A percentile compares a stretch with the other conserved stretches of the same genome.
These are phyloP conservation scores for Gentiana straminea DNA, from an alignment of 257 asterid genomes.

Conservation along the genomic window DNA sequence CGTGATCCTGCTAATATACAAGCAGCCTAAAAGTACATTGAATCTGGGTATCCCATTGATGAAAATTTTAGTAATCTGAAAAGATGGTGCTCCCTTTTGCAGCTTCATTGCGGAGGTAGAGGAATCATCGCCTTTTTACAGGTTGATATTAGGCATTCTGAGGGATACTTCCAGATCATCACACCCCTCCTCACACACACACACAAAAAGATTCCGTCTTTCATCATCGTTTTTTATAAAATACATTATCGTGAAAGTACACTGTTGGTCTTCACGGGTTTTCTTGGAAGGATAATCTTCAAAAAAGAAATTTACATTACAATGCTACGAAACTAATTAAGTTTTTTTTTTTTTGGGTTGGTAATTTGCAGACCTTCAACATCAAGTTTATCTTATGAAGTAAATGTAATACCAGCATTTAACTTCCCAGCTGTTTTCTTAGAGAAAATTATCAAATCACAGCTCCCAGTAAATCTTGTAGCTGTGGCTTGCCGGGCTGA, in stretches of 20 bases:
- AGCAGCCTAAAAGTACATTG: too few relatives aligned
- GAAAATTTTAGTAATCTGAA: conserved; percentile 55
- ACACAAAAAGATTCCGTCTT: too few relatives aligned
- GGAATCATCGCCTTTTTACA: conserved; percentile 29
- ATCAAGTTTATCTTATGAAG: conserved; percentile 62
- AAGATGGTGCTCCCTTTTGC: conserved; percentile 35
- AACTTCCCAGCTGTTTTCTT: conserved; percentile 92
- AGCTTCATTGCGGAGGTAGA: conserved; percentile 30
- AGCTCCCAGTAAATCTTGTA: conserved; percentile 87
- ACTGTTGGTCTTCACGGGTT: too few relatives aligned
- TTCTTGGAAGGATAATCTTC: too few relatives aligned
- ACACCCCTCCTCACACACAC: too few relatives aligned
- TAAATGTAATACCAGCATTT: conserved; percentile 82
- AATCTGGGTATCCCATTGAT: conserved; percentile 24
- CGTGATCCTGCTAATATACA: too few relatives aligned
- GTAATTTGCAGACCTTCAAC: conserved; percentile 36
- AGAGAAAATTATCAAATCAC: conserved; percentile 83
- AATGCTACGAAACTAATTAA: too few relatives aligned
- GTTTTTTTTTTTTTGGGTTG: too few relatives aligned
- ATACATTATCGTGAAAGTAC: too few relatives aligned
- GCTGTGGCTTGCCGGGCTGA: conserved; percentile 89
- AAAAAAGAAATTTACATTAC: too few relatives aligned
- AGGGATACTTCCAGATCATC: conserved; percentile 10
- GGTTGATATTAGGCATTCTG: conserved; percentile 46
- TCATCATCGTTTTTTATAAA: too few relatives aligned